Base-by-base conservation (phyloP, 805 yeast species). In the Cyberlindnera mrakii region DNA sequence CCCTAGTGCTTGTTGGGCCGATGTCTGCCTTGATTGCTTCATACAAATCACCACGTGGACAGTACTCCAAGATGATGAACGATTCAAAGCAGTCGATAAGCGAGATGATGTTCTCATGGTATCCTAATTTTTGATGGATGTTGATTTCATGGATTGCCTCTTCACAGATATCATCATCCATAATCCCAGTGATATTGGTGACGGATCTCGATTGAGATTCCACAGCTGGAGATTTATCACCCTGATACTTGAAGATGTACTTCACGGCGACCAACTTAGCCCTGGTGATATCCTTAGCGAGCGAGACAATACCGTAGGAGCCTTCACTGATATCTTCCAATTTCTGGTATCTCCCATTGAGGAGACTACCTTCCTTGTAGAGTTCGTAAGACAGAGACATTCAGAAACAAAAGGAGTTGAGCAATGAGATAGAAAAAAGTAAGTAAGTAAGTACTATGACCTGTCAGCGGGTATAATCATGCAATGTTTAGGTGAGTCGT, bases 271-370 rank as follows among this genome's bases (percentile, higher is more conserved):
- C 95, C 38, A 85, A 64, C 43, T 69, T 66, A 32, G 68, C 64
- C 20, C 72, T 70, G 18, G 53, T 51, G 4, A 63, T 53, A 61
- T 91, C 96, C 54, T 79, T 80, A 9, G 96, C 97, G 20, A 91
- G 71, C 2, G 95, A 80, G 8, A 91, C 98, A 37, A 85, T 75
- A 40, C 98, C 98, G 63, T 87, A 91, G 0, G 97, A 87, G 27
- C 98, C 98, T 62, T 87, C 90, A 58, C 90, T 86, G 46, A 91
- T 77, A 57, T 81, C 86, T 45, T 77, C 79, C 18, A 88, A 71
- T 53, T 82, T 82, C 45, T 69, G 66, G 65, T 88, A 91, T 43
- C 85, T 70, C 42, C 70, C 70, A 46, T 80, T 74, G 44, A 87
- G 67, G 36, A 84, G 68, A 16, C 68, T 68, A 39, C 75, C 74